Conservation (phyloP, 2,329 filamentous ascomycete species). For the Chrysoporthe cubensis region DNA sequence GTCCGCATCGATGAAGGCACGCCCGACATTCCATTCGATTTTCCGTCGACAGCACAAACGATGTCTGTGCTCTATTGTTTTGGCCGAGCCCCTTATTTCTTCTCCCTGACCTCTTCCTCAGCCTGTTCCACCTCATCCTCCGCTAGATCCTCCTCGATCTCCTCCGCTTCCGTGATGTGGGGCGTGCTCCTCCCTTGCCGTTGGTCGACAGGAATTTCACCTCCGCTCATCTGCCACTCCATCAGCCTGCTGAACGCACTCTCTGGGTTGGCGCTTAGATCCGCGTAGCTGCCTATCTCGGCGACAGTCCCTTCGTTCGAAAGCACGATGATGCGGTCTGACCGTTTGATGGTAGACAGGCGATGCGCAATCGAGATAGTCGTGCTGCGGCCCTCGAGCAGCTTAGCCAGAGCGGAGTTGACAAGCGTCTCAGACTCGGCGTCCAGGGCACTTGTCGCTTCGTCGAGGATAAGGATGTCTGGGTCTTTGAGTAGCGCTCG, state of each 20-base stretch:
- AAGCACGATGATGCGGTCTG: constrained; percentile 91
- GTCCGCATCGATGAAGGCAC: not conserved
- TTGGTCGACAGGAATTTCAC: constrained; percentile 51
- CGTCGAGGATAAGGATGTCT: constrained; percentile 94
- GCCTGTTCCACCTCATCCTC: constrained; percentile 4
- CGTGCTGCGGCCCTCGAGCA: constrained; percentile 87
- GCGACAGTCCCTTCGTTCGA: constrained; percentile 85
- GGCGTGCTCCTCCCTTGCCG: constrained; percentile 4
- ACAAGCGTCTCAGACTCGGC: constrained; percentile 97
- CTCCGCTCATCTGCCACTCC: constrained; percentile 97
- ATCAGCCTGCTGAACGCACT: constrained; percentile 94
- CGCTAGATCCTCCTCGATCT: constrained; percentile 17
- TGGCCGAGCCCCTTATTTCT: not conserved
- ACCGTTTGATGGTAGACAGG: constrained; percentile 93
- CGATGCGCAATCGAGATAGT: constrained; percentile 98
- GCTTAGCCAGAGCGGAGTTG: constrained; percentile 80
- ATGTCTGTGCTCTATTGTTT: not conserved
- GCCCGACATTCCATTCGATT: not conserved
- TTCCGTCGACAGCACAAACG: not conserved
- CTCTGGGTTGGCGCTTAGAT: constrained; percentile 71
- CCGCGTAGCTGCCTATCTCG: constrained; percentile 82
- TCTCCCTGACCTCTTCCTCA: constrained; percentile 5
- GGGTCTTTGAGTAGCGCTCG: constrained; percentile 93
- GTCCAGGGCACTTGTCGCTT: constrained; percentile 93
- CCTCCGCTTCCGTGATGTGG: constrained; percentile 12